Base-by-base conservation (phyloP, 2,329 filamentous ascomycete species). In the Fusarium nematophilum region DNA sequence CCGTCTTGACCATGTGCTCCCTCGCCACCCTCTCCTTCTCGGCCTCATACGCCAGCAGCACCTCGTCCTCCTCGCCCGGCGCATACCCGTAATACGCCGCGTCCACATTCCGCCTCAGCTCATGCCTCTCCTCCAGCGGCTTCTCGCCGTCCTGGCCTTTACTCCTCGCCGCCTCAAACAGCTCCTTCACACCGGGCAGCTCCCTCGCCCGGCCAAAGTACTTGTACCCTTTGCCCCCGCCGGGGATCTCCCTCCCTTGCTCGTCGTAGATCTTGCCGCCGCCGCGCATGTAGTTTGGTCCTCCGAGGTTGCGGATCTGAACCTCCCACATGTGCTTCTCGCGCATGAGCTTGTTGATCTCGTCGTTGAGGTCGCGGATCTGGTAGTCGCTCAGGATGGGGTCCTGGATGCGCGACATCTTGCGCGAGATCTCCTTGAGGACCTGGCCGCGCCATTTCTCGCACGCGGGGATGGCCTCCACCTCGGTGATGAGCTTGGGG, bases 261-360 rank as follows among this genome's bases (percentile, higher is more conserved):
- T 91, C 90, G 72, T 92, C 90, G 74, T 90, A 92, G 42, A 91
- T 83, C 63, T 87, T 86, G 25, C 82, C 87, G 1, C 83, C 85
- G 5, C 86, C 86, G 25, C 93, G 84, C 90, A 95, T 96, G 76
- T 98, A 99, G 77, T 98, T 98, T 25, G 95, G 95, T 3, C 95
- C 95, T n/a, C 95, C 95, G 18, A 98, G 76, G 70, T 96, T 96
- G 54, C 93, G 86, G 67, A 99, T 97, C 78, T 97, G 93, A 68
- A 95, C 87, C 81, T 99, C 95, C 95, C 95, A 99, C 85, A 96
- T 93, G 84, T 96, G 93, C 78, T 99, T 99, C 81, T 99, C 95
- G 63, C 93, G 89, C 92, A 99, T 97, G 60, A 97, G 85, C 79
- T 97, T 96, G 83, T 99, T 99, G 83, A 99, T 96, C 78, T 99